Percentiles rank a stretch among this genome's conserved stretches.
phyloP scores from a whole-genome alignment of 1,284 basidiomycete species.

The Sphaerobolus stellatus region DNA sequence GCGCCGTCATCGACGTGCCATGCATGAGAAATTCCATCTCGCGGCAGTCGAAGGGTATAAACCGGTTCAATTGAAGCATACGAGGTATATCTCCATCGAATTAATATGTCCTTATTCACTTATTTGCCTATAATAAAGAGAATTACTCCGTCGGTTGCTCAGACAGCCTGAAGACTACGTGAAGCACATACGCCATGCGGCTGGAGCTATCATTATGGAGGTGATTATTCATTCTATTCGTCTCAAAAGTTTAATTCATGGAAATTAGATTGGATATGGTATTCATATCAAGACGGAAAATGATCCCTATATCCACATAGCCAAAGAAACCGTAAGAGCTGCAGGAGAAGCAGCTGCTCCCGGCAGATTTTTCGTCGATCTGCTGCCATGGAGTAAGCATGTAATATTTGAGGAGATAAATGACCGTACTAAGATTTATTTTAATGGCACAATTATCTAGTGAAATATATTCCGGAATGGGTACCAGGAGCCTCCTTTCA shows the following conservation, averaged over 20 bases:
- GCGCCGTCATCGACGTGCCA: conserved; percentile 3
- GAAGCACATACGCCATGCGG: background rate
- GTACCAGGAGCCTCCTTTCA: conserved; percentile 48
- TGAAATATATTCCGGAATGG: conserved; percentile 45
- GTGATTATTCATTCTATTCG: background rate
- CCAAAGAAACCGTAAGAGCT: conserved; percentile 18
- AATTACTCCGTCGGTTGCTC: background rate
- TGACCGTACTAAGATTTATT: no score
- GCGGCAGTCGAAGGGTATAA: background rate
- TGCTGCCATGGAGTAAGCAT: no score
- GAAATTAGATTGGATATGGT: conserved; percentile 39
- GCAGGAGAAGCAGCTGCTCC: conserved; percentile 11
- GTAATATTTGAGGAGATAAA: no score
- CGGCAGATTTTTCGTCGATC: background rate
- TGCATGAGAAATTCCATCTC: conserved; percentile 1
- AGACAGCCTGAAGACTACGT: background rate
- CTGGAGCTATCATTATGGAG: conserved; percentile 6
- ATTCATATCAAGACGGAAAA: conserved; percentile 25
- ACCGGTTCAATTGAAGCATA: conserved; percentile 1
- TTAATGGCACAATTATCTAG: no score
- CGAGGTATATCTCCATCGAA: background rate
- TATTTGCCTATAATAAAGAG: background rate
- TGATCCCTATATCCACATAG: conserved; percentile 30
- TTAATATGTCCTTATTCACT: background rate
- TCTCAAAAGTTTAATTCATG: background rate